Evolutionary conservation across 2,329 filamentous ascomycete genomes (phyloP), one percentile per base, ranked within the genome.

Genomic region (Fusarium camptoceras): DNA sequence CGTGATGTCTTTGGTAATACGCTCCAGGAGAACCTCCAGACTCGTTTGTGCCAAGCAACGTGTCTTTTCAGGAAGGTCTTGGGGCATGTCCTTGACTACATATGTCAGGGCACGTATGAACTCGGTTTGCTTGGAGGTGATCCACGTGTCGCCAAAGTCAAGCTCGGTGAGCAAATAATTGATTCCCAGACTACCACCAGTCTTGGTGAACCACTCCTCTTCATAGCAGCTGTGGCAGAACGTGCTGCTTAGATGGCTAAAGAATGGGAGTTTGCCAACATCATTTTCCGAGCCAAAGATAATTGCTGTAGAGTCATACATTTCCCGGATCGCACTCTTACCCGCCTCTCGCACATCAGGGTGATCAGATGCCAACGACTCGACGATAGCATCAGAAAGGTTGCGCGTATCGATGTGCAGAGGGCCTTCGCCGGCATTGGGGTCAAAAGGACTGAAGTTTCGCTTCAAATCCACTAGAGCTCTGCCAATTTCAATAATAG

Each of bases 151-250:
- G 43, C 94, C 94, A 48, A 99, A 86, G 55, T 95, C 90, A 58
- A 98, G 84, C 72, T 95, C 91, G 4, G 93, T 95, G 31, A 95
- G 90, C 61, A 99, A 83, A 59, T 97, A 91, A 75, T 93, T 91
- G 75, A 99, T 98, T 58, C 97, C 97, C 22, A 95, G 83, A 56
- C 92, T 94, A 41, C 96, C 96, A 50, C 95, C 96, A 39, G 94
- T 92, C 81, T 99, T 99, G 55, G 94, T 94, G 77, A 97, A 99
- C 96, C 97, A 99, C 75, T 99, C 96, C 78, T 99, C 95, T 75
- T 96, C 94, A 75, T 98, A 94, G 78, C 96, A 99, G 70, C 93
- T 94, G 78, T 99, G 96, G 73, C 93, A 96, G 78, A 98, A 97
- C 1, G 90, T 91, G 64, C 89, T 92, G 41, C 92, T 91, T 8